phyloP scores from a whole-genome alignment of 2,329 filamentous ascomycete species.

The Ophiostoma pallidulum region DNA sequence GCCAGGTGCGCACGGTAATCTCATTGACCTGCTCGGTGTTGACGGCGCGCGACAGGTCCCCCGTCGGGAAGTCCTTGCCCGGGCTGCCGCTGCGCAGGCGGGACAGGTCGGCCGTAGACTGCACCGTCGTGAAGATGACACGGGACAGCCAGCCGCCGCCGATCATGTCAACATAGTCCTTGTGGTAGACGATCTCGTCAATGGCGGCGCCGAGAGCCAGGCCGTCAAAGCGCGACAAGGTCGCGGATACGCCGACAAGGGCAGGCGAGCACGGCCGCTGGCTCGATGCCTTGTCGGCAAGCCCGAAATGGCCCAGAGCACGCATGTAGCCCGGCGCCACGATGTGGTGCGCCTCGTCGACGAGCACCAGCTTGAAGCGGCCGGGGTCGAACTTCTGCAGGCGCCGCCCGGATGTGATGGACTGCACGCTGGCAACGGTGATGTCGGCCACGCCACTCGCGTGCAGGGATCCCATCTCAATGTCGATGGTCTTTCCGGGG shows the following conservation, averaged over 20 bases:
- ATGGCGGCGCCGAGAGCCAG: slow-evolving; percentile 73
- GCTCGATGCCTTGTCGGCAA: slow-evolving; percentile 38
- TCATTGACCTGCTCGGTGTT: slow-evolving; percentile 77
- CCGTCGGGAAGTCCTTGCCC: slow-evolving; percentile 70
- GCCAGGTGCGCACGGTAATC: slow-evolving; percentile 77
- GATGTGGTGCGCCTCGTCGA: slow-evolving; percentile 96
- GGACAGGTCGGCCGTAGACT: slow-evolving; percentile 70
- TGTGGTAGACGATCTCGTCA: slow-evolving; percentile 94
- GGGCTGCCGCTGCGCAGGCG: slow-evolving; percentile 52
- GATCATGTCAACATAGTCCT: slow-evolving; percentile 60
- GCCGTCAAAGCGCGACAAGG: slow-evolving; percentile 70
- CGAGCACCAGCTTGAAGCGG: slow-evolving; percentile 79
- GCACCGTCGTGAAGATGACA: slow-evolving; percentile 89
- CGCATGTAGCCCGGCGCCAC: slow-evolving; percentile 73
- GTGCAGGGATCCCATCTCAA: slow-evolving; percentile 78
- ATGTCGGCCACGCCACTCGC: slow-evolving; percentile 81
- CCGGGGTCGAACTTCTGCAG: slow-evolving; percentile 73
- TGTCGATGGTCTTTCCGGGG: slow-evolving; percentile 69
- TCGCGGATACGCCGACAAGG: slow-evolving; percentile 79
- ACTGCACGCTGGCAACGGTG: slow-evolving; percentile 83
- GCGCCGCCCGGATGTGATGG: slow-evolving; percentile 60
- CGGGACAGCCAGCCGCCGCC: slow-evolving; percentile 85
- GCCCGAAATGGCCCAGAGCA: slow-evolving; percentile 67
- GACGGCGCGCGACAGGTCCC: slow-evolving; percentile 69
- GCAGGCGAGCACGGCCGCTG: slow-evolving; percentile 42